These are phyloP conservation scores for Fusarium sp. DNA, from an alignment of 2,329 filamentous ascomycete genomes.

Conservation along the genomic window DNA sequence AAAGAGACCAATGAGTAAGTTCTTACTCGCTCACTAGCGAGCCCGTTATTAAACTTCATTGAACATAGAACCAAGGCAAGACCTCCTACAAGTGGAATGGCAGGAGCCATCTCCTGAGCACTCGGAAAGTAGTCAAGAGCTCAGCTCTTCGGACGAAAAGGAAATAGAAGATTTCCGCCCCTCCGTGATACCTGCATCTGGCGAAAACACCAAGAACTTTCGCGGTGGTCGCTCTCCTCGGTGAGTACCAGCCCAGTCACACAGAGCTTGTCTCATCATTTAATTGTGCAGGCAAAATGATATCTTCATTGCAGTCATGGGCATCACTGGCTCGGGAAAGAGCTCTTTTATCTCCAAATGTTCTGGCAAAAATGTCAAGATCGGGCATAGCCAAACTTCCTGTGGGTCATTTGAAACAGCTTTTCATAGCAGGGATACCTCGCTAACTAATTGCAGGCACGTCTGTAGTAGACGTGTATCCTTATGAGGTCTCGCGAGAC, in stretches of 20 bases:
- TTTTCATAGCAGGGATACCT: not conserved
- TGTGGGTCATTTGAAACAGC: not conserved
- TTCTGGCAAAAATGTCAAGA: not conserved
- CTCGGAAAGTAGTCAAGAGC: too few species aligned
- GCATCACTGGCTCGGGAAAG: slow-evolving; percentile 22
- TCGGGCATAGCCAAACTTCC: slow-evolving; percentile 4
- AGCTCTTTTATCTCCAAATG: slow-evolving; percentile 21
- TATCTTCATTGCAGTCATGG: slow-evolving; percentile 24
- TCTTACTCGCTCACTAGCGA: too few species aligned
- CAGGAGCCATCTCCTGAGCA: too few species aligned
- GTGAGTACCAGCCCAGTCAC: not conserved
- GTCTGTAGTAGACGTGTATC: slow-evolving; percentile 8
- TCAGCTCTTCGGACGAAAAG: too few species aligned
- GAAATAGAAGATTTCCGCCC: too few species aligned
- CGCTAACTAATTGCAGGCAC: slow-evolving; percentile 6
- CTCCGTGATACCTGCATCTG: too few species aligned
- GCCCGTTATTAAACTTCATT: too few species aligned
- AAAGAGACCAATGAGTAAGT: not conserved
- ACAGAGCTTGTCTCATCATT: not conserved
- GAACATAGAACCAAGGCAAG: too few species aligned
- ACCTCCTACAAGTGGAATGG: too few species aligned
- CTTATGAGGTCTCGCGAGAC: not conserved
- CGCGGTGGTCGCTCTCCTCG: slow-evolving; percentile 2
- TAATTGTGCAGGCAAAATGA: not conserved
- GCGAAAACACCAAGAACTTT: not conserved